Conservation (phyloP, 2,329 filamentous ascomycete species). For the Gaeumannomyces sp. region DNA sequence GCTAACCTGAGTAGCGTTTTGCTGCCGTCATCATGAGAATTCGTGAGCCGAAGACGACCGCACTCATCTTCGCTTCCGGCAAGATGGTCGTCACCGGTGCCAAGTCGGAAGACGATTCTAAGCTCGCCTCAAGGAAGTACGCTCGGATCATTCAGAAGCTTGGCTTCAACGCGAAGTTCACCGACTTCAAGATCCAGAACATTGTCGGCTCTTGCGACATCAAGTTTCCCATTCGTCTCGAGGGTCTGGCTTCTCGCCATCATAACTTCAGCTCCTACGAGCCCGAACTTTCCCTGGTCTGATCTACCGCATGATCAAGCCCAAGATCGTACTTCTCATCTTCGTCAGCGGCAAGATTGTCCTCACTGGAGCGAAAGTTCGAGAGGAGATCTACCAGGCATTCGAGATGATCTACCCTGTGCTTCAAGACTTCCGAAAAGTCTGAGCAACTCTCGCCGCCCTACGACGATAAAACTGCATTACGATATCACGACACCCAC, state of each 20-base stretch:
- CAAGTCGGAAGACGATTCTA: conserved; percentile 96
- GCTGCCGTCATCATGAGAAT: conserved; percentile 99
- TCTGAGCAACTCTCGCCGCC: conserved; percentile 32
- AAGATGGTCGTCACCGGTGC: conserved; percentile 99
- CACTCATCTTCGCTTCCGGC: conserved; percentile 93
- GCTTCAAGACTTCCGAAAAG: conserved; percentile 64
- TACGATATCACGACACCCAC: conserved; percentile 39
- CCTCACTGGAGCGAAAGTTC: conserved; percentile 92
- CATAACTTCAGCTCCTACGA: conserved; percentile 99
- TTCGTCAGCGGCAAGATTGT: conserved; percentile 99
- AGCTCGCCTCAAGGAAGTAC: conserved; percentile 94
- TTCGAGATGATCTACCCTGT: conserved; percentile 98
- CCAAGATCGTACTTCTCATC: conserved; percentile 95
- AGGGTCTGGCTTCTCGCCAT: conserved; percentile 92
- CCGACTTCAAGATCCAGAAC: conserved; percentile 99
- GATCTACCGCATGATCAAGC: conserved; percentile 99
- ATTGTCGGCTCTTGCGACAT: conserved; percentile 98
- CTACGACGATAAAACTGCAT: conserved; percentile 28
- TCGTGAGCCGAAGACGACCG: conserved; percentile 96
- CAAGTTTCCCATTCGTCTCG: conserved; percentile 96
- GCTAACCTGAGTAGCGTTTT: conserved; percentile 66
- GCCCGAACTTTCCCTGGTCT: conserved; percentile 97
- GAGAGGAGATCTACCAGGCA: conserved; percentile 95
- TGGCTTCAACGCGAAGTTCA: conserved; percentile 98
- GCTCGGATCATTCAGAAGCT: conserved; percentile 99